Evolutionary conservation across 768 basidiomycete genomes (phyloP), one percentile per base, ranked within the genome.

Genomic region (Tylopilus vinaceipallidus): DNA sequence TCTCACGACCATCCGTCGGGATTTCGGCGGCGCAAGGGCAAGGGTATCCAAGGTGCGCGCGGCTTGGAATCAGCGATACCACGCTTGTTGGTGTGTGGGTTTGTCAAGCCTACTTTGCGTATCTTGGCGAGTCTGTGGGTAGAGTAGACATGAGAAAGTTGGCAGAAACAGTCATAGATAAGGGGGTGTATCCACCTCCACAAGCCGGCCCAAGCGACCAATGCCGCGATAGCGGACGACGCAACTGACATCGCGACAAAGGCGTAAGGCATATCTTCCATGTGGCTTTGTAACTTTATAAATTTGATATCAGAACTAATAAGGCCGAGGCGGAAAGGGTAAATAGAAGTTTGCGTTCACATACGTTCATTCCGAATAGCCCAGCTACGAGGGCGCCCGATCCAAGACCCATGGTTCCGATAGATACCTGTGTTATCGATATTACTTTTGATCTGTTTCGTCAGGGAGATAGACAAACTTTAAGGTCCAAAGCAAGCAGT

Each of bases 311-410:
- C 14, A n/a, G 47, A 44, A 14, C 17, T 14, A 49, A 55, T 66
- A 56, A 59, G 50, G 47, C 63, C n/a, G 41, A 58, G 58, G 58
- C 52, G 40, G 58, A 59, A 61, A 45, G 50, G 55, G 54, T 40
- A 50, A 19, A 41, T 12, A 41, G 38, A 17, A 24, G 14, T 37
- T 43, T 16, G 38, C 27, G n/a, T 45, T 49, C 56, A 72, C 90
- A 62, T 63, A 95, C 93, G 67, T 97, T 98, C 95, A 98, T 98
- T 14, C 95, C 95, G 59, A 98, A 95, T 4, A 97, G 63, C 6
- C 95, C 94, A 40, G 93, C 93, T 7, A 95, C 72, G 30, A 98
- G 75, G 14, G 95, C 92, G 3, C 95, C 94, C 24, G 84, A 79
- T 11, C 95, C 95, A 50, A 98, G 78, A 0, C 95, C 95, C 72